Percentiles rank a stretch among this genome's conserved stretches.
Evolutionary conservation across 768 basidiomycete genomes (phyloP).

Genomic region (Tricholoma matsutake): DNA sequence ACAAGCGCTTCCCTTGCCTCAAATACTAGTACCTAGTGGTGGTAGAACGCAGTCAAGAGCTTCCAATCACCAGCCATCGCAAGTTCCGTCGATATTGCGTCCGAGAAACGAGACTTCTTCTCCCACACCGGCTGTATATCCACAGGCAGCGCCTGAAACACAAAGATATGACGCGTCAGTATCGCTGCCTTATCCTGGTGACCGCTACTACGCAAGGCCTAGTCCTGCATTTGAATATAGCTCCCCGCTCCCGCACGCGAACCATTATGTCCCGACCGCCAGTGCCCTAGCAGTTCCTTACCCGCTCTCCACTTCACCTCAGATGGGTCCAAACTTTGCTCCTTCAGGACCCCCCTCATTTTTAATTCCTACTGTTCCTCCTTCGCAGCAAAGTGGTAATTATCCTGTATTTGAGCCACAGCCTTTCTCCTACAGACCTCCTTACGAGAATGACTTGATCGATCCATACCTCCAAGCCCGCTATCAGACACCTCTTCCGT

Average conservation of each 20-base stretch:
- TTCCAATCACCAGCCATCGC: conserved; percentile 11
- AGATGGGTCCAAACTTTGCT: not conserved
- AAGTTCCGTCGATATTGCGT: conserved; percentile 10
- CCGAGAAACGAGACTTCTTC: not conserved
- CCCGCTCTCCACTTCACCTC: not conserved
- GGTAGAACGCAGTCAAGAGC: conserved; percentile 1
- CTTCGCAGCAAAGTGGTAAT: conserved; percentile 7
- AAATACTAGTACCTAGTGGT: conserved; percentile 19
- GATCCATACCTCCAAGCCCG: conserved; percentile 45
- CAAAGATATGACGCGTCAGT: not conserved
- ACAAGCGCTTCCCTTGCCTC: conserved; percentile 15
- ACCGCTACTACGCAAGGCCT: not conserved
- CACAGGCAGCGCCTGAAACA: not conserved
- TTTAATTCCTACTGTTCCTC: conserved; percentile 28
- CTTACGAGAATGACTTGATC: conserved; percentile 23
- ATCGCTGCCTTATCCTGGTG: not conserved
- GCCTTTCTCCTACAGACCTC: conserved; percentile 13
- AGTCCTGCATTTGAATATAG: not conserved
- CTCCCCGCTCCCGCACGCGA: not conserved
- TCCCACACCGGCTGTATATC: not conserved
- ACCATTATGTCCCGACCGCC: not conserved
- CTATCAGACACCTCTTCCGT: conserved; percentile 53
- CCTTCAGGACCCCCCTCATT: conserved; percentile 20
- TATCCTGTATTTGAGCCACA: not conserved
- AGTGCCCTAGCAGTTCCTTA: not conserved